These are phyloP conservation scores for Cordyceps cateniannulata DNA, from an alignment of 2,329 filamentous ascomycete species.

Conservation along the genomic window DNA sequence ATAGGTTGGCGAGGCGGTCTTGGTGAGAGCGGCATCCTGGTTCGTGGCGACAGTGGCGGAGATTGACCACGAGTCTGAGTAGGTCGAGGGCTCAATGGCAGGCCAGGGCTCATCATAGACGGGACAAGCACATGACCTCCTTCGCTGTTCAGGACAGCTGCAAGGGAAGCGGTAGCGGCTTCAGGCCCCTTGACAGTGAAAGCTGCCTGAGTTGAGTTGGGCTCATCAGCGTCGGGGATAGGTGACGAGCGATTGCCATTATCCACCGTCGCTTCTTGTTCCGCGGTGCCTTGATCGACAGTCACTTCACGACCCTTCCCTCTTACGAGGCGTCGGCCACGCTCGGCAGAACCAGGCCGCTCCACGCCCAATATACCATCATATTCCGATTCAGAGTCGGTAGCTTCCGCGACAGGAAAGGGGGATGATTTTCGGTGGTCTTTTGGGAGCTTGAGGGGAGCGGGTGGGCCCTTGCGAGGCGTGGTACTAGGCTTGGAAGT, in stretches of 20 bases:
- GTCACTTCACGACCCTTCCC: slow-evolving; percentile 59
- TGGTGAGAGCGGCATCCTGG: slow-evolving; percentile 16
- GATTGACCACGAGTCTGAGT: slow-evolving; percentile 49
- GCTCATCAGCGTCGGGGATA: neutral
- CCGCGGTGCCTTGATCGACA: no score
- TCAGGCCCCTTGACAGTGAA: slow-evolving; percentile 23
- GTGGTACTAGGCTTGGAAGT: slow-evolving; percentile 38
- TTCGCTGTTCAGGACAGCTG: slow-evolving; percentile 41
- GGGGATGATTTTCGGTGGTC: slow-evolving; percentile 19
- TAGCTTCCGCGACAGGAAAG: slow-evolving; percentile 39
- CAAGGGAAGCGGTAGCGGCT: slow-evolving; percentile 42
- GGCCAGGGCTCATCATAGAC: slow-evolving; percentile 50
- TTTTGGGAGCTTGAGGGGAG: slow-evolving; percentile 63
- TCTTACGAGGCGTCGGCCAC: slow-evolving; percentile 75
- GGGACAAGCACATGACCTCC: slow-evolving; percentile 29
- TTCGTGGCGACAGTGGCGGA: slow-evolving; percentile 62
- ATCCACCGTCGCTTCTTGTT: neutral
- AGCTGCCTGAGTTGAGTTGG: neutral
- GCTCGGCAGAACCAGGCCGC: slow-evolving; percentile 52
- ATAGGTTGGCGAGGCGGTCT: slow-evolving; percentile 68
- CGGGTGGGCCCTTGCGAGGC: slow-evolving; percentile 74
- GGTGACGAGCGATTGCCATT: neutral
- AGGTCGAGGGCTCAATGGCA: slow-evolving; percentile 55
- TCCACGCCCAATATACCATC: slow-evolving; percentile 69
- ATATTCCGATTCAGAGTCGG: slow-evolving; percentile 72